Conservation (phyloP, 1,284 basidiomycete species). For the Sporisorium reilianum region DNA sequence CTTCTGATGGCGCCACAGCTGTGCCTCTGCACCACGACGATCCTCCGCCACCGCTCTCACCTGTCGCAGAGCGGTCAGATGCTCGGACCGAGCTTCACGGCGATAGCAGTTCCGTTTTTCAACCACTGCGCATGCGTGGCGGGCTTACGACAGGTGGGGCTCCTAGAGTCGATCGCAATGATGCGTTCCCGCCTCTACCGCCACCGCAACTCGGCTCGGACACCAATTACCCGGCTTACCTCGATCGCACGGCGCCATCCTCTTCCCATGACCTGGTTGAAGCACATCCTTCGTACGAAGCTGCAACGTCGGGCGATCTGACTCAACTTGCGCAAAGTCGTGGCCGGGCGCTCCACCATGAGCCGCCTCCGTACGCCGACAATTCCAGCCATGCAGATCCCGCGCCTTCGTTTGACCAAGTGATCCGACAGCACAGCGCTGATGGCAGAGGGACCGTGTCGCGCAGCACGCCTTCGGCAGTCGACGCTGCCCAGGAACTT, state of each 20-base stretch:
- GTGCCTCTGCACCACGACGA: slow-evolving; percentile 9
- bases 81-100: neutral
- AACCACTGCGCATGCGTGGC: slow-evolving; percentile 4
- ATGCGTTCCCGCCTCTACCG: neutral
- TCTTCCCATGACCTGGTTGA: slow-evolving; percentile 11
- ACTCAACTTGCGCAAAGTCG: neutral
- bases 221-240: neutral
- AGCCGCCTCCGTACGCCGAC: slow-evolving; percentile 42
- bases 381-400: slow-evolving; percentile 16
- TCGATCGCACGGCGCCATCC: neutral
- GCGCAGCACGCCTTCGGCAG: neutral
- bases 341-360: neutral
- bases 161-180: neutral
- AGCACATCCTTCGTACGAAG: slow-evolving; percentile 35
- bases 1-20: neutral
- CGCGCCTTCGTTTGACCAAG: slow-evolving; percentile 38
- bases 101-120: neutral
- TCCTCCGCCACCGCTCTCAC: slow-evolving; percentile 33
- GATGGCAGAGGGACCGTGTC: neutral
- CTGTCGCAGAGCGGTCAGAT: slow-evolving; percentile 7
- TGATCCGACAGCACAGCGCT: slow-evolving; percentile 11
- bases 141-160: neutral
- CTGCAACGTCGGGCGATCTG: slow-evolving; percentile 20
- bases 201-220: neutral
- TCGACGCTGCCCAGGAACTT: neutral